Evolutionary conservation across 1,139 yeast species (phyloP).

Genomic region (Suhomyces wounanorum): DNA sequence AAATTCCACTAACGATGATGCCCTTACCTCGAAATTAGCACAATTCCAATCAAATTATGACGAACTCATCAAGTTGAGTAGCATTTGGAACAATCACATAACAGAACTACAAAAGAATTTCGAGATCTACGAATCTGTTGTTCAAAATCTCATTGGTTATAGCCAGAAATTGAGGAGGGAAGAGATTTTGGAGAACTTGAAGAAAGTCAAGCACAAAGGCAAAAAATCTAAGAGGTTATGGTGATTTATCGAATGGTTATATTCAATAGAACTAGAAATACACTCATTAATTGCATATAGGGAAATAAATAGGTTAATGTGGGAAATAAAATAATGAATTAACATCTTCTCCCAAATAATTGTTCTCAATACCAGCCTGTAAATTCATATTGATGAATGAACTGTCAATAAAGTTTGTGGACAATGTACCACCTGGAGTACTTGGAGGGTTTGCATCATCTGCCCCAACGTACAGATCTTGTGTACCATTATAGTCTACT

Average conservation of each 20-base stretch:
- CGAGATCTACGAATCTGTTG: slow-evolving; percentile 67
- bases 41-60: slow-evolving; percentile 32
- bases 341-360: slow-evolving; percentile 36
- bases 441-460: slow-evolving; percentile 21
- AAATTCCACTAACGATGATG: slow-evolving; percentile 20
- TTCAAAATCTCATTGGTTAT: slow-evolving; percentile 70
- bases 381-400: slow-evolving; percentile 49
- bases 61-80: slow-evolving; percentile 37
- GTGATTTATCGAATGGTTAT: slow-evolving; percentile 3
- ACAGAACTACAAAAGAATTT: slow-evolving; percentile 51
- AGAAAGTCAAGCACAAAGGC: slow-evolving; percentile 21
- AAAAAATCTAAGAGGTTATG: slow-evolving; percentile 12
- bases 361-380: slow-evolving; percentile 41
- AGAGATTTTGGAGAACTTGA: slow-evolving; percentile 44
- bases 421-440: slow-evolving; percentile 37
- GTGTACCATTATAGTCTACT: slow-evolving; percentile 7
- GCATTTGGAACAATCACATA: slow-evolving; percentile 52
- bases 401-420: slow-evolving; percentile 48
- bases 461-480: slow-evolving; percentile 7
- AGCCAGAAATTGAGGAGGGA: slow-evolving; percentile 59
- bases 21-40: slow-evolving; percentile 29
- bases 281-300: slow-evolving; percentile 3
- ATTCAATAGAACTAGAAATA: slow-evolving; percentile 2
- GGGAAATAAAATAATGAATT: slow-evolving; percentile 34
- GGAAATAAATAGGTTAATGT: slow-evolving; percentile 9